phyloP scores from a whole-genome alignment of 2,329 filamentous ascomycete genomes.

The Penicillium sp. region DNA sequence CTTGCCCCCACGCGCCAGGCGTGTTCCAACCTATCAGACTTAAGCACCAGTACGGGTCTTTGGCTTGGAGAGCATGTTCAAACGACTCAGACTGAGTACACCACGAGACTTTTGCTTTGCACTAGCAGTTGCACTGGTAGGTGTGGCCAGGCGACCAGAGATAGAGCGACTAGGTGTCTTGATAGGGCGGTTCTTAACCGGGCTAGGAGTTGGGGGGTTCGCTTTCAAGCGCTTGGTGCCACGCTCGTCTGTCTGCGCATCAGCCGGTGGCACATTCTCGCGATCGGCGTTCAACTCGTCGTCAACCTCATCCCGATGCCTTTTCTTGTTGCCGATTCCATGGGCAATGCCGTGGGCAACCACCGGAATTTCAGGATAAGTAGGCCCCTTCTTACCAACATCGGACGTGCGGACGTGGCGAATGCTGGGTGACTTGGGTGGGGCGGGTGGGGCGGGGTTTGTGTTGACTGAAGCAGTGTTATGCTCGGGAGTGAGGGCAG shows the following conservation, averaged over 20 bases:
- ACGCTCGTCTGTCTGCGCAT: constrained; percentile 25
- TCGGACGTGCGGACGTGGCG: constrained; percentile 40
- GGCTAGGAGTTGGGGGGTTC: constrained; percentile 33
- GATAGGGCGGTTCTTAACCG: constrained; percentile 31
- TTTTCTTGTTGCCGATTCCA: constrained; percentile 40
- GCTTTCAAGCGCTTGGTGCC: constrained; percentile 37
- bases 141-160: constrained; percentile 24
- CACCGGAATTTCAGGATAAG: constrained; percentile 30
- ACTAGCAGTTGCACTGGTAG: constrained; percentile 30
- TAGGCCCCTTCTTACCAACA: constrained; percentile 10
- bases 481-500: constrained; percentile 36
- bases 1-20: constrained; percentile 13
- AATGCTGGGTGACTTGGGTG: constrained; percentile 33
- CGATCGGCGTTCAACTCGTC: constrained; percentile 23
- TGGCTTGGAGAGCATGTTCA: constrained; percentile 47
- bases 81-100: constrained; percentile 43
- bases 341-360: constrained; percentile 41
- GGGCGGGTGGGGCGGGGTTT: constrained; percentile 10
- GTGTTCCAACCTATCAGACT: neutral
- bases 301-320: constrained; percentile 33
- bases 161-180: constrained; percentile 31
- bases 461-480: constrained; percentile 13
- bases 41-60: constrained; percentile 35
- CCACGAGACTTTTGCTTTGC: constrained; percentile 28
- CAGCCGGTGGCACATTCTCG: constrained; percentile 32